Base-by-base conservation (phyloP, 495 filamentous ascomycete species). In the Aspergillus homomorphus region DNA sequence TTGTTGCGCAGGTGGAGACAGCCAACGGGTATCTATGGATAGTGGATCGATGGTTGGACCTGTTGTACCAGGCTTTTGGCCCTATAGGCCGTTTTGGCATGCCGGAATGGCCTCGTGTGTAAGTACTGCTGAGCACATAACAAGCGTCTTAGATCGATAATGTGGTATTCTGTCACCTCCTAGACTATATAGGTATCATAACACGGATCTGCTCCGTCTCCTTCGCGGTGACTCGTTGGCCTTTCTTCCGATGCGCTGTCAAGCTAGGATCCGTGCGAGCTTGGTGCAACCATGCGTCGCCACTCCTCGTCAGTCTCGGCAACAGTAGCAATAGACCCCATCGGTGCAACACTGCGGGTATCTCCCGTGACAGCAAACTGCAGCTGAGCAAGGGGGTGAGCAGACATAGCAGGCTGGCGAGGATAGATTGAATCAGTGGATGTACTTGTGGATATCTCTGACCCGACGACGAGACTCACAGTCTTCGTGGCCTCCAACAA, bases 271-370 rank as follows among this genome's bases (percentile, higher is more conserved):
- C n/a, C n/a, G n/a, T n/a, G n/a, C n/a, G n/a, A n/a, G n/a, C n/a
- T n/a, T n/a, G n/a, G n/a, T n/a, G n/a, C n/a, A n/a, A n/a, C n/a
- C n/a, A n/a, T n/a, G n/a, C n/a, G n/a, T n/a, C n/a, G n/a, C 26
- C 21, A 10, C 12, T 3, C 20, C 16, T 12, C 4, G 7, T 56
- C 42, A 60, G 14, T 58, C 51, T 20, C 21, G 44, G 20, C 60
- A 62, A 24, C 60, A 62, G 26, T 62, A 62, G 26, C 55, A 62
- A 51, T 58, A 55, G 6, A 44, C 1, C 8, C 54, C 59, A 51
- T 62, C 59, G 7, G 54, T 50, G 28, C 59, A 62, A 43, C 59
- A 62, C 50, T 62, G 60, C 18, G 54, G 55, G 28, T 23, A 58
- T 10, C 45, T 43, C 12, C 60, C 60, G 24, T 55, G 55, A 23